Conservation (phyloP, 78 protist species). For the Cavenderia fasciculata region DNA sequence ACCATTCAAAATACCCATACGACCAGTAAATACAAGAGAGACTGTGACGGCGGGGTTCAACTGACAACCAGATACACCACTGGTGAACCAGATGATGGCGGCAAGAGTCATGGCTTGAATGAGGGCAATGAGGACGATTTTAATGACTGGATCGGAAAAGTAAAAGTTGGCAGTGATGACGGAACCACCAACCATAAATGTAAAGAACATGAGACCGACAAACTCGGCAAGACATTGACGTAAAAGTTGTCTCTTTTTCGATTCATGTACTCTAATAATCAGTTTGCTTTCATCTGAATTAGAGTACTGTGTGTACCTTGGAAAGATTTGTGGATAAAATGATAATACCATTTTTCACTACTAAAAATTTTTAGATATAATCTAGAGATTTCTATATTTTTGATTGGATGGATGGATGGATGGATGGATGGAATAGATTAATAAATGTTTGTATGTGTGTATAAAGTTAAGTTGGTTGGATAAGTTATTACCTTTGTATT, state of each 20-base stretch:
- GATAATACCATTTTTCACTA: too few species aligned
- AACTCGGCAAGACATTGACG: slow-evolving; percentile 57
- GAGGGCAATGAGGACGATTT: slow-evolving; percentile 7
- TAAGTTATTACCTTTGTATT: too few species aligned
- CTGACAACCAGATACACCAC: slow-evolving; percentile 76
- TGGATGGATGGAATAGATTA: too few species aligned
- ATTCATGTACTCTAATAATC: slow-evolving; percentile 47
- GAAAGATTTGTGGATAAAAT: too few species aligned
- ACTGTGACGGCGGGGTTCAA: slow-evolving; percentile 74
- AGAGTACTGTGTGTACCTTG: slow-evolving; percentile 42
- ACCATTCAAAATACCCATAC: slow-evolving; percentile 73
- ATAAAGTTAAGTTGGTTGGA: too few species aligned
- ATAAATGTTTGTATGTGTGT: too few species aligned
- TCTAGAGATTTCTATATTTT: too few species aligned
- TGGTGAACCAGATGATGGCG: slow-evolving; percentile 42
- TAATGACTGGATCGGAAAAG: not conserved
- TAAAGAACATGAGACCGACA: slow-evolving; percentile 45
- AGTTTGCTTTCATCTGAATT: slow-evolving; percentile 51
- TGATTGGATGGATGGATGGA: too few species aligned
- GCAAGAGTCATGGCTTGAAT: slow-evolving; percentile 55
- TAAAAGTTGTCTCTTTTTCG: slow-evolving; percentile 4
- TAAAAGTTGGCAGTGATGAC: slow-evolving; percentile 4
- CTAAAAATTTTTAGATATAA: too few species aligned
- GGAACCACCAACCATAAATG: slow-evolving; percentile 17
- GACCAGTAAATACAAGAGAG: slow-evolving; percentile 38